Evolutionary conservation across 1,139 yeast genomes (phyloP).

Genomic region (Arxiozyma bovina): DNA sequence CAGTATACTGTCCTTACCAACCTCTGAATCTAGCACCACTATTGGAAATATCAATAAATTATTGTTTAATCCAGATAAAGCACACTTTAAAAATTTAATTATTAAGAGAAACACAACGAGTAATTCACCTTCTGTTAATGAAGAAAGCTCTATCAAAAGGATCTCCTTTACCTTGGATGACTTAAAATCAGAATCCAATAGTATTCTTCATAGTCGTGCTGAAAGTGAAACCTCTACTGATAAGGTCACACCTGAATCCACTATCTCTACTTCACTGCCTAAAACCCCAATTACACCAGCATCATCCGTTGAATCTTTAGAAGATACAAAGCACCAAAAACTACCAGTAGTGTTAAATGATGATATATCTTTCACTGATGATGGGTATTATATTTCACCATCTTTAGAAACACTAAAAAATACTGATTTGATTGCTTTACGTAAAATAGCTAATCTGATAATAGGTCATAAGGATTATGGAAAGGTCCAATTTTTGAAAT

Average conservation of each 20-base stretch:
- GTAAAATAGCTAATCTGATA: constrained; percentile 51
- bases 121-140: neutral
- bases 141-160: constrained; percentile 1
- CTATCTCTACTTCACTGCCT: neutral
- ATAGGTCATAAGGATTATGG: constrained; percentile 83
- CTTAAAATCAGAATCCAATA: neutral
- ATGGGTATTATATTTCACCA: constrained; percentile 88
- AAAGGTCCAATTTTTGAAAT: constrained; percentile 59
- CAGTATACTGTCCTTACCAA: neutral
- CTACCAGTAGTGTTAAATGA: constrained; percentile 24
- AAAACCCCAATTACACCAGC: constrained; percentile 5
- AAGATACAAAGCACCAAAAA: neutral
- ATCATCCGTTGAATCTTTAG: constrained; percentile 1
- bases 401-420: constrained; percentile 52
- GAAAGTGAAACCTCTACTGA: neutral
- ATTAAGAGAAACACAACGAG: constrained; percentile 1
- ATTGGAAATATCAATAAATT: neutral
- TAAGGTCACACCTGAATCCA: constrained; percentile 5
- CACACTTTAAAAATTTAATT: constrained; percentile 17
- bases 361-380: constrained; percentile 41
- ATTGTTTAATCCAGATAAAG: constrained; percentile 24
- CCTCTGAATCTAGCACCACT: neutral
- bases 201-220: neutral
- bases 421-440: constrained; percentile 54
- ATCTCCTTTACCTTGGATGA: constrained; percentile 2